phyloP scores from a whole-genome alignment of 2,329 filamentous ascomycete genomes.

The Verticillium zaregamsianum region DNA sequence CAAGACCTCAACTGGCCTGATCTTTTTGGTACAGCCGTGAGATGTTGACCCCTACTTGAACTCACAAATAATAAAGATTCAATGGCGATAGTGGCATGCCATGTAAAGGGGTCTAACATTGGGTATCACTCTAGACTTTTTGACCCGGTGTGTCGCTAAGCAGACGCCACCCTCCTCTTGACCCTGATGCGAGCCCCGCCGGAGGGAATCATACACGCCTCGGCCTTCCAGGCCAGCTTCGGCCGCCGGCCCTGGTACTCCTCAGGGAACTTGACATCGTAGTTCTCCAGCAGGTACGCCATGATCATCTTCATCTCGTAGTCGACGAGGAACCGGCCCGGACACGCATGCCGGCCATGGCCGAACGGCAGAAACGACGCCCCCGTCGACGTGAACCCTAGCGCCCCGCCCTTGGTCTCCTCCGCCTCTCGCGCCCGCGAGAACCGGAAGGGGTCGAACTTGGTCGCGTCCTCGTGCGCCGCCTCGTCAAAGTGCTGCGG shows the following conservation, averaged over 20 bases:
- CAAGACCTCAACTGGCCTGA: no score
- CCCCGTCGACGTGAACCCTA: conserved; percentile 24
- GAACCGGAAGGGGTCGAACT: conserved; percentile 38
- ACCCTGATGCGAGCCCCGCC: conserved; percentile 6
- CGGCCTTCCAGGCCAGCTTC: conserved; percentile 9
- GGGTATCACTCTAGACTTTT: neutral
- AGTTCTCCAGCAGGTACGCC: conserved; percentile 8
- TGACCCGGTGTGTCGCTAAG: neutral
- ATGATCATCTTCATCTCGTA: conserved; percentile 28
- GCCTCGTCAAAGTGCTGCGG: conserved; percentile 24
- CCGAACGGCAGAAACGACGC: conserved; percentile 27
- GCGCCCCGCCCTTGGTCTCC: conserved; percentile 12
- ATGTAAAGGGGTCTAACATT: neutral
- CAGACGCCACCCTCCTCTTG: neutral
- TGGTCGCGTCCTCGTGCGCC: conserved; percentile 25
- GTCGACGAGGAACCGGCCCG: conserved; percentile 23
- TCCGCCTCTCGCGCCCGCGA: conserved; percentile 26
- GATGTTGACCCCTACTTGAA: no score
- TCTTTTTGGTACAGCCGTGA: no score
- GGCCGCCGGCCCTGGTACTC: conserved; percentile 11
- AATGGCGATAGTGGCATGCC: neutral
- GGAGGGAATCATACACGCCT: conserved; percentile 6
- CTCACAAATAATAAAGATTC: neutral
- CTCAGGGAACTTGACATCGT: conserved; percentile 10
- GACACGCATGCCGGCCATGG: conserved; percentile 29